These are phyloP conservation scores for Alloteropsis angusta DNA, from an alignment of 202 grass and related monocot genomes.

Conservation along the genomic window DNA sequence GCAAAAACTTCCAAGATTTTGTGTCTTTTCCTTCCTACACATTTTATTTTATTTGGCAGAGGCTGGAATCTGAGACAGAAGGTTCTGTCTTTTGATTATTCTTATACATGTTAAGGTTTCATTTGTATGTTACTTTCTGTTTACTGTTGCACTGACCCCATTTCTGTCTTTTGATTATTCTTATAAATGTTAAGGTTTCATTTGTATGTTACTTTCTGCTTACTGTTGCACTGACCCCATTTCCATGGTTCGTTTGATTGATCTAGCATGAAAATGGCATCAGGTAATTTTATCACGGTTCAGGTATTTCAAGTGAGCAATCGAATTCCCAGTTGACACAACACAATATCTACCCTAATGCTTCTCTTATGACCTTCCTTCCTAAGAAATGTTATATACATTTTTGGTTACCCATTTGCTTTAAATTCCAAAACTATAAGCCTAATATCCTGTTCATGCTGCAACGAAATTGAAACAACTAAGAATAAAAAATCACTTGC, in stretches of 20 bases:
- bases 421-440: not conserved
- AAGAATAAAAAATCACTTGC: not conserved
- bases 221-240: not conserved
- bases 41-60: not conserved
- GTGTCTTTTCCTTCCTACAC: not conserved
- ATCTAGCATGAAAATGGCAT: not conserved
- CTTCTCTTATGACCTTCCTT: not conserved
- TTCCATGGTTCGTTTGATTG: not conserved
- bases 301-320: not conserved
- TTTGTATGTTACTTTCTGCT: not conserved
- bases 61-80: not conserved
- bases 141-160: not conserved
- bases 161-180: not conserved
- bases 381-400: not conserved
- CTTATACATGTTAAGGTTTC: not conserved
- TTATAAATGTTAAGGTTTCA: not conserved
- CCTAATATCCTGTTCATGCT: not conserved
- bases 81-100: not conserved
- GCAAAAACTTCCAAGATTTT: not conserved
- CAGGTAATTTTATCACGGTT: not conserved
- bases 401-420: not conserved
- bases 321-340: not conserved
- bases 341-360: not conserved
- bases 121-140: not conserved
- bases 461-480: not conserved